These are phyloP conservation scores for Echeveria elegans DNA, from an alignment of 164 flowering plant species.

Conservation along the genomic window DNA sequence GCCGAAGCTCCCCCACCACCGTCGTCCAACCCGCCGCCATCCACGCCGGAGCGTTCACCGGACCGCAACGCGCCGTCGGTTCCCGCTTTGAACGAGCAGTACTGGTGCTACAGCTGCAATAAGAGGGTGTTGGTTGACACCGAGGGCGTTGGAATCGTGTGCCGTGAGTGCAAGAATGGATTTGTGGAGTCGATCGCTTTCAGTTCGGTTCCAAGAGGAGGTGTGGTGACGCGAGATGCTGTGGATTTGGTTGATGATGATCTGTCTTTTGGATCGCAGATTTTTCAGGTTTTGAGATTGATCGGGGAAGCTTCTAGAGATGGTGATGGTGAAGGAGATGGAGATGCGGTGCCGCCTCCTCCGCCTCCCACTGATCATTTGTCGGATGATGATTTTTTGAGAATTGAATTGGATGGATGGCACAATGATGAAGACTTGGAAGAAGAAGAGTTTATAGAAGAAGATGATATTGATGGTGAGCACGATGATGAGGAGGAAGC, in stretches of 20 bases:
- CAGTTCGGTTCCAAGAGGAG: no score
- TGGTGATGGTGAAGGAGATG: not conserved
- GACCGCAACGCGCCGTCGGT: not conserved
- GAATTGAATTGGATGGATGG: slow-evolving; percentile 63
- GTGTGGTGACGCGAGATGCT: no score
- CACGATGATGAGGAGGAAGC: no score
- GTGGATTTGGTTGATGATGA: not conserved
- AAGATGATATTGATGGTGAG: no score
- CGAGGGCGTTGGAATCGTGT: no score
- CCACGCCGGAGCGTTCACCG: slow-evolving; percentile 1
- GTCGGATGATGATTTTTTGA: slow-evolving; percentile 42
- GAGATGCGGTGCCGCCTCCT: slow-evolving; percentile 7
- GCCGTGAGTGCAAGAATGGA: no score
- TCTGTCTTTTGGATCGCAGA: not conserved
- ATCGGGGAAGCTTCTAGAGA: no score
- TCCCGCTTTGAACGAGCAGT: not conserved
- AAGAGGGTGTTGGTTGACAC: no score
- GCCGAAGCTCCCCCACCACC: slow-evolving; percentile 3
- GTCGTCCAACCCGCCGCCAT: not conserved
- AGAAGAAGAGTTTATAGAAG: no score
- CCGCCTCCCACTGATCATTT: slow-evolving; percentile 25
- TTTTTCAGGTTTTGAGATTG: not conserved
- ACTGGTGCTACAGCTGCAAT: no score
- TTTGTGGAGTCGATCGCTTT: no score
- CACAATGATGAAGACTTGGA: slow-evolving; percentile 27